phyloP scores from a whole-genome alignment of 1,284 basidiomycete species.

The Sanghuangporus weigelae region DNA sequence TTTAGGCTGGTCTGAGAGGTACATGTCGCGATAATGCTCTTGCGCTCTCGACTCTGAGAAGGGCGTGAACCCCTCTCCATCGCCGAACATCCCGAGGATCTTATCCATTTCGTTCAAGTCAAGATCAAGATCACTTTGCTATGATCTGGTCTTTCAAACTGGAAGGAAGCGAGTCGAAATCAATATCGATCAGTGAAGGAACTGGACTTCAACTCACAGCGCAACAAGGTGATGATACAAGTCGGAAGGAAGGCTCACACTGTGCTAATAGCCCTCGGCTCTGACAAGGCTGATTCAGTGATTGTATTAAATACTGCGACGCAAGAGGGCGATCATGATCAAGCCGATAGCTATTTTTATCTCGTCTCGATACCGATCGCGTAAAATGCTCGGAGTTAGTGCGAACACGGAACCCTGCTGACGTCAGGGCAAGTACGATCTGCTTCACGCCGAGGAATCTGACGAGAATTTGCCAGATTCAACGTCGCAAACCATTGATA shows the following conservation, averaged over 20 bases:
- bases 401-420: not conserved
- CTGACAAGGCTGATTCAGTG: not conserved
- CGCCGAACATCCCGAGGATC: slow-evolving; percentile 8
- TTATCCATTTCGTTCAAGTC: not conserved
- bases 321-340: not conserved
- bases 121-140: not conserved
- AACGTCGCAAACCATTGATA: too few relatives aligned
- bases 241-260: not conserved
- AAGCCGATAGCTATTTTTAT: not conserved
- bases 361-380: not conserved
- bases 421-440: not conserved
- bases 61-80: slow-evolving; percentile 1
- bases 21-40: slow-evolving; percentile 19
- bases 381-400: not conserved
- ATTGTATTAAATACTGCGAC: not conserved
- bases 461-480: too few relatives aligned
- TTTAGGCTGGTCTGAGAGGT: slow-evolving; percentile 18
- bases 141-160: not conserved
- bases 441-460: not conserved
- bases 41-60: slow-evolving; percentile 17
- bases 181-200: not conserved
- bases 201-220: not conserved
- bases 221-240: not conserved
- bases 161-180: not conserved
- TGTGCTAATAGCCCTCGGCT: not conserved